A percentile compares a stretch with the other conserved stretches of the same genome.
Evolutionary conservation across 257 asterid species (phyloP).

Genomic region (Avicennia marina): DNA sequence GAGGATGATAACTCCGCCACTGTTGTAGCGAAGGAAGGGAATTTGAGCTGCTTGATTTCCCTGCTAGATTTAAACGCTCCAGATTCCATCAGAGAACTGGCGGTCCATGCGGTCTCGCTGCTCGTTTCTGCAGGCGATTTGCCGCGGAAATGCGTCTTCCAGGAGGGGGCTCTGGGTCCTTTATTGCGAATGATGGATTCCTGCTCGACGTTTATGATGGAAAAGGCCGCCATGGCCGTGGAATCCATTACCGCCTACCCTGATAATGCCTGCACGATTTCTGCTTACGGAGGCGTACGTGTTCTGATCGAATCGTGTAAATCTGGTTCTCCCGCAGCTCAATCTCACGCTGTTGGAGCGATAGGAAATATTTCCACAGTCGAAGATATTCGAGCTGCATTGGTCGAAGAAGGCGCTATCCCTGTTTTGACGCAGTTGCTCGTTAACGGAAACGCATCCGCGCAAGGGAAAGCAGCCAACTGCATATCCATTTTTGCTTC

Average conservation of each 20-base stretch:
- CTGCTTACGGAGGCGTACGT: constrained; percentile 80
- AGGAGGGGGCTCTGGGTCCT: constrained; percentile 91
- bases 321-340: constrained; percentile 68
- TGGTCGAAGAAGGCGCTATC: constrained; percentile 79
- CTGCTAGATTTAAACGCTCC: not conserved
- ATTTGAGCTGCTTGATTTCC: not conserved
- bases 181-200: constrained; percentile 61
- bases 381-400: constrained; percentile 63
- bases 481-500: constrained; percentile 52
- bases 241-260: constrained; percentile 72
- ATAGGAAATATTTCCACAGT: constrained; percentile 54
- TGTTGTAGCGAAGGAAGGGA: not conserved
- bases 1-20: not conserved
- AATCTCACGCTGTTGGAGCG: constrained; percentile 71
- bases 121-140: constrained; percentile 34
- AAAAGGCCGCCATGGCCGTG: constrained; percentile 77
- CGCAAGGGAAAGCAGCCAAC: constrained; percentile 71
- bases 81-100: not conserved
- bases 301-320: constrained; percentile 60
- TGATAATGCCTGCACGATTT: constrained; percentile 86
- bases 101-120: not conserved
- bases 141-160: constrained; percentile 70
- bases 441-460: constrained; percentile 47
- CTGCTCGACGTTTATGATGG: constrained; percentile 58
- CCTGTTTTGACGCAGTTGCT: constrained; percentile 65